Base-by-base conservation (phyloP, 768 basidiomycete genomes). In the Hygrocybe coccinea region DNA sequence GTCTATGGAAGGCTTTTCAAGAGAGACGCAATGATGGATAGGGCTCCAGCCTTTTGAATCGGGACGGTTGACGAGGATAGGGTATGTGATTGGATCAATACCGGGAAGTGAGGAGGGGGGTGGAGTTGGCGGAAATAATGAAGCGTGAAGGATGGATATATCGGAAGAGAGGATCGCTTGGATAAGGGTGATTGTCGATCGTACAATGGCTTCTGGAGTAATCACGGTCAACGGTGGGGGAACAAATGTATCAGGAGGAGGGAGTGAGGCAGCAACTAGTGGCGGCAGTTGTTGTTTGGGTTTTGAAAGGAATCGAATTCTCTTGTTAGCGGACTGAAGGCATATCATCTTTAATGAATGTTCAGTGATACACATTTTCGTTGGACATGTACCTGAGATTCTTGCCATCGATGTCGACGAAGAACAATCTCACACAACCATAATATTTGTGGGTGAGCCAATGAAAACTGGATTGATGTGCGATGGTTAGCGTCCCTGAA, bases 11-110 rank as follows among this genome's bases (percentile, higher is more conserved):
- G 85, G 87, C 21, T 71, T 68, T 51, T 72, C 69, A 49, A 74
- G 73, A 56, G 81, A 77, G 54, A 78, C 82, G 64, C 85, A 87
- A 62, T 89, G 76, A 61, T 91, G 89, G 49, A 90, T 77, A 53
- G 83, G 75, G 59, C 84, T 83, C 86, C 88, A 89, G 48, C 87
- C 88, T 49, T 79, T 75, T 5, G 74, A 62, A 64, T 90, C 87
- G 29, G 82, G 81, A 55, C 76, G 65, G 71, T 91, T 91, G 63
- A 90, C 81, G 57, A 90, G 79, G 61, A 78, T 57, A 17, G 81
- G 78, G 24, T 76, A 72, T 34, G 77, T 76, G 66, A 72, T 69
- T 8, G 79, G 74, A 56, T 77, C 76, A 60, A 74, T 66, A 5
- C 75, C 72, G 22, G 72, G n/a, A n/a, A n/a, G n/a, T n/a, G n/a